These are phyloP conservation scores for Penicillium polonicum DNA, from an alignment of 2,329 filamentous ascomycete species.

Conservation along the genomic window DNA sequence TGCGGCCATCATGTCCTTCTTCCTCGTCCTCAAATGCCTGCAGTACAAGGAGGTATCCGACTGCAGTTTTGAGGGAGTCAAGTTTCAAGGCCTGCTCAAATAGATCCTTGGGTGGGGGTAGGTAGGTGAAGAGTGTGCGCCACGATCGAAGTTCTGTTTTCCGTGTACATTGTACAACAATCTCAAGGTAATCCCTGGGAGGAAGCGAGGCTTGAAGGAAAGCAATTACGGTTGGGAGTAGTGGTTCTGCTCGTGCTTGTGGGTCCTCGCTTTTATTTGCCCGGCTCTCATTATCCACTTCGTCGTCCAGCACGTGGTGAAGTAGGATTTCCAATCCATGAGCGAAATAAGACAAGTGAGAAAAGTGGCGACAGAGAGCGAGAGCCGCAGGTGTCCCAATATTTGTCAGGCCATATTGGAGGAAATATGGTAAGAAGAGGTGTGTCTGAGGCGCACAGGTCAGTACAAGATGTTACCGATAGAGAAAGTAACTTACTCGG, in stretches of 20 bases:
- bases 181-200: constrained; percentile 74
- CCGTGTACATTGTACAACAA: constrained; percentile 92
- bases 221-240: constrained; percentile 55
- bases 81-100: constrained; percentile 89
- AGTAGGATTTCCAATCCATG: constrained; percentile 90
- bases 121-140: constrained; percentile 87
- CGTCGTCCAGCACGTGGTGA: constrained; percentile 90
- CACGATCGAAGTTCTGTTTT: constrained; percentile 96
- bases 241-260: constrained; percentile 29
- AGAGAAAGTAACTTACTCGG: constrained; percentile 58
- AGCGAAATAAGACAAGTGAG: constrained; percentile 83
- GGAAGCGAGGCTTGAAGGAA: constrained; percentile 71
- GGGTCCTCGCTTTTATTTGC: constrained; percentile 30
- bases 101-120: constrained; percentile 84
- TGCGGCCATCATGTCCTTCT: constrained; percentile 53
- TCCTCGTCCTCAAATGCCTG: constrained; percentile 68
- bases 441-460: constrained; percentile 66
- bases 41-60: constrained; percentile 91
- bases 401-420: constrained; percentile 73
- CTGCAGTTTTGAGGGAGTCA: constrained; percentile 88
- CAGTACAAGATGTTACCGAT: constrained; percentile 12
- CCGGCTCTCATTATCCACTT: constrained; percentile 66
- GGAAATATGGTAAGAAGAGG: constrained; percentile 83
- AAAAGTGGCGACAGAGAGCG: constrained; percentile 78
- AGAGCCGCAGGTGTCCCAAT: constrained; percentile 79